phyloP scores from a whole-genome alignment of 2,329 filamentous ascomycete species.

The Aspergillus udagawae region DNA sequence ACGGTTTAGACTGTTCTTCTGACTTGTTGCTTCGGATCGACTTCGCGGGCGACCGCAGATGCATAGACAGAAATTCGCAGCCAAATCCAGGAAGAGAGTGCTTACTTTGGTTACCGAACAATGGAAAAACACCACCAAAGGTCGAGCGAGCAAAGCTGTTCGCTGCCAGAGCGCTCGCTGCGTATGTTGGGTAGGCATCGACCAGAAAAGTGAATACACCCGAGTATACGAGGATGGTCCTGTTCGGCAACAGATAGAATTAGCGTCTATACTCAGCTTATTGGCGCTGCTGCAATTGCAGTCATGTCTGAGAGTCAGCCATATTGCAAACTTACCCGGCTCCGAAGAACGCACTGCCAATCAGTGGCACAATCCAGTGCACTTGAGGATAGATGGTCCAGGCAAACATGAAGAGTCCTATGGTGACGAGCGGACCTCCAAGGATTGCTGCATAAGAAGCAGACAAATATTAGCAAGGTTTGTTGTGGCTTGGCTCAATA shows the following conservation, averaged over 20 bases:
- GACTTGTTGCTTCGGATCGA: not conserved
- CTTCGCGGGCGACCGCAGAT: not conserved
- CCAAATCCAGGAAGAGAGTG: conserved; percentile 4
- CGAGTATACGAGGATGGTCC: conserved; percentile 72
- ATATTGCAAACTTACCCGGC: conserved; percentile 54
- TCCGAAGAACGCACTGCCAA: conserved; percentile 69
- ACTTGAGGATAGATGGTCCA: conserved; percentile 74
- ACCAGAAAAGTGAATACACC: conserved; percentile 88
- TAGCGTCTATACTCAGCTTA: not conserved
- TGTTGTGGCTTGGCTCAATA: not conserved
- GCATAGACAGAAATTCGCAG: not conserved
- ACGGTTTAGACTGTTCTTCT: not conserved
- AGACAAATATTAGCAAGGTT: conserved; percentile 1
- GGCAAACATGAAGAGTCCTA: conserved; percentile 82
- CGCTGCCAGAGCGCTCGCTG: conserved; percentile 66
- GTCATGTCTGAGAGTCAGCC: conserved; percentile 27
- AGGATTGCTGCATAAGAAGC: conserved; percentile 47
- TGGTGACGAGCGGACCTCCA: conserved; percentile 73
- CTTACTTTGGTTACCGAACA: conserved; percentile 63
- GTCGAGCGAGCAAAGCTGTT: conserved; percentile 74
- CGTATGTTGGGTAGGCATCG: conserved; percentile 49
- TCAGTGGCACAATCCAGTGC: conserved; percentile 72
- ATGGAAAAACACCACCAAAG: conserved; percentile 74
- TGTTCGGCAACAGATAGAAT: conserved; percentile 32
- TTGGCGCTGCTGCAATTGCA: conserved; percentile 19